phyloP scores from a whole-genome alignment of 2,329 filamentous ascomycete species.

The Dryadomyces sulphureus region DNA sequence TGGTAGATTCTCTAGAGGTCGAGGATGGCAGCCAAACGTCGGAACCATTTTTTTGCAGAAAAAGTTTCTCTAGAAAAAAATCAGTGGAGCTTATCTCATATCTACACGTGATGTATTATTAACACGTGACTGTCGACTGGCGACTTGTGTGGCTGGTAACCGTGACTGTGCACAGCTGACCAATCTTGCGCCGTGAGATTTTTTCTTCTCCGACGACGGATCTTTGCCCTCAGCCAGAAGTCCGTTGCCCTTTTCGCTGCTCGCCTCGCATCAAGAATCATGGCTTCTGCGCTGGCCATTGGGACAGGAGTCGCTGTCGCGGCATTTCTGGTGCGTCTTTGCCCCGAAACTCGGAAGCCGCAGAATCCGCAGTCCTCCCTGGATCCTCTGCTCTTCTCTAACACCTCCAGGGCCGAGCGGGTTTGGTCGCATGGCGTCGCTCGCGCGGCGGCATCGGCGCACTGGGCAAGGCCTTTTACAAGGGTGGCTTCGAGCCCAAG shows the following conservation, averaged over 20 bases:
- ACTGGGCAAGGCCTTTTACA: constrained; percentile 87
- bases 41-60: constrained; percentile 7
- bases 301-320: constrained; percentile 47
- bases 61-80: constrained; percentile 7
- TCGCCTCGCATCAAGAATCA: constrained; percentile 18
- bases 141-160: background rate
- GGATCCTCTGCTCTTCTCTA: constrained; percentile 1
- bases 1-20: background rate
- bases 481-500: constrained; percentile 90
- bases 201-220: background rate
- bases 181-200: background rate
- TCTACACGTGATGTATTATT: too few relatives aligned
- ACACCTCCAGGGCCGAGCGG: constrained; percentile 68
- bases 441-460: constrained; percentile 65
- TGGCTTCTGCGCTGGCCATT: constrained; percentile 45
- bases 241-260: background rate
- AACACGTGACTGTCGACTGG: too few relatives aligned
- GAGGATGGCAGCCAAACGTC: constrained; percentile 9
- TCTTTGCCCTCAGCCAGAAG: constrained; percentile 3
- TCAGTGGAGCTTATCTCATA: constrained; percentile 11
- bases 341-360: background rate
- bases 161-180: background rate
- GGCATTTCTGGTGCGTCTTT: constrained; percentile 41
- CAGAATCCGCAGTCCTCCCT: background rate
- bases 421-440: constrained; percentile 74